Conservation (phyloP, 129 eudicot genomes). For the Deinandra increscens region DNA sequence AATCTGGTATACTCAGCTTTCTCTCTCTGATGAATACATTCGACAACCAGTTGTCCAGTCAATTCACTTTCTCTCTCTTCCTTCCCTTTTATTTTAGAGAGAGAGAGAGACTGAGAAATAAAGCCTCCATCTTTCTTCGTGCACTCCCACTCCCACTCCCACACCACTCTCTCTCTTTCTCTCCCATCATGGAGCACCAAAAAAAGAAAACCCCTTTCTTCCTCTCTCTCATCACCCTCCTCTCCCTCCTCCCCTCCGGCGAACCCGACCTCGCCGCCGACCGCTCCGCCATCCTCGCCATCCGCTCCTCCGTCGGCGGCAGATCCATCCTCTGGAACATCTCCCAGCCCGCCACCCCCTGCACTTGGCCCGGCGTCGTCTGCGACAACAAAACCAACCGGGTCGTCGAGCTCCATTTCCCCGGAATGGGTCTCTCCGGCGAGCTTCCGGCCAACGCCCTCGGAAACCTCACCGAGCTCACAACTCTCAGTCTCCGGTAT, state of each 20-base stretch:
- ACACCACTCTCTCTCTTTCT: constrained; percentile 21
- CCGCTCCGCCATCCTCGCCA: constrained; percentile 55
- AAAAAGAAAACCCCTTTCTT: constrained; percentile 14
- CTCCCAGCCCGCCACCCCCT: constrained; percentile 53
- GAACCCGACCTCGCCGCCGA: constrained; percentile 55
- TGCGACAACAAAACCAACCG: constrained; percentile 54
- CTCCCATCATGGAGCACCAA: constrained; percentile 23
- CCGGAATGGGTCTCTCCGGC: constrained; percentile 79
- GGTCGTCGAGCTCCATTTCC: constrained; percentile 68
- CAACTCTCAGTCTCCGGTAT: constrained; percentile 69
- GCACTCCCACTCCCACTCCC: constrained; percentile 22
- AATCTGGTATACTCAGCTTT: neutral
- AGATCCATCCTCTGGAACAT: constrained; percentile 72
- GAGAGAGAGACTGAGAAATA: neutral
- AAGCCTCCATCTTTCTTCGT: constrained; percentile 9
- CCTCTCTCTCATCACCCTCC: constrained; percentile 29
- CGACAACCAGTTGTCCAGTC: constrained; percentile 10
- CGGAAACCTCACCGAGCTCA: constrained; percentile 53
- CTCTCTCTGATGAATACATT: neutral
- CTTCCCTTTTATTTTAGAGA: too few species aligned
- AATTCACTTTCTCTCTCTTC: constrained; percentile 19
- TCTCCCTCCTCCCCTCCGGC: constrained; percentile 28
- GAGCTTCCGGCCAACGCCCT: constrained; percentile 49
- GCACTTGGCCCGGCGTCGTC: constrained; percentile 65
- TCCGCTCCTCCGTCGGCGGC: constrained; percentile 77